These are phyloP conservation scores for Spergularia bocconei DNA, from an alignment of 148 eudicot species.

Conservation along the genomic window DNA sequence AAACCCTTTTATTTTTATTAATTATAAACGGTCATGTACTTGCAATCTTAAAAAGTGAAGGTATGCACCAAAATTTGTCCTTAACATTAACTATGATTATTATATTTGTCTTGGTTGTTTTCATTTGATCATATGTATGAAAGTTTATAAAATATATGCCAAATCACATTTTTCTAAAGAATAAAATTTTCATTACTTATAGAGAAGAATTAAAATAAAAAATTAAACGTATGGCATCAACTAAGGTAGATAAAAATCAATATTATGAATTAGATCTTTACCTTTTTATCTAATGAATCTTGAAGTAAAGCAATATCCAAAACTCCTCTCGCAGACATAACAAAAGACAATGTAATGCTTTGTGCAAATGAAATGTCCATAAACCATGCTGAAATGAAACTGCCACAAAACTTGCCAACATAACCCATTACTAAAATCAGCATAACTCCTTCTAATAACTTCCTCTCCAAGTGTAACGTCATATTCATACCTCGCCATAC, in stretches of 20 bases:
- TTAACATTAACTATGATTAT: too few species aligned
- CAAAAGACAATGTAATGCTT: constrained; percentile 1
- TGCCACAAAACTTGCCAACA: constrained; percentile 20
- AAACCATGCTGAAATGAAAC: neutral
- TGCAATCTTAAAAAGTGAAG: too few species aligned
- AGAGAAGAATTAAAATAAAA: too few species aligned
- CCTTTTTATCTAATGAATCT: neutral
- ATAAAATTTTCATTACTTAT: too few species aligned
- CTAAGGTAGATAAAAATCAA: neutral
- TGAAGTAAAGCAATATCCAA: constrained; percentile 13
- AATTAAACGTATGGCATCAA: neutral
- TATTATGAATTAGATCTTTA: neutral
- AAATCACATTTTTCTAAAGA: too few species aligned
- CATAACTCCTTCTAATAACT: neutral
- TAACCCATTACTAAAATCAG: neutral
- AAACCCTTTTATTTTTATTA: too few species aligned
- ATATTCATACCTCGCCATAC: constrained; percentile 13
- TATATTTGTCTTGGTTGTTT: too few species aligned
- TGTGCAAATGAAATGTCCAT: neutral
- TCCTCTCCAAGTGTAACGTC: neutral
- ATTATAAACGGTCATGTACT: too few species aligned
- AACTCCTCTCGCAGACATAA: constrained; percentile 17
- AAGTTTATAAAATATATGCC: too few species aligned
- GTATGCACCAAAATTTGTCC: too few species aligned
- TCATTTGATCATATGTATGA: too few species aligned